Conservation (phyloP, 164 flowering plant genomes). For the Paratinospora sagittata region DNA sequence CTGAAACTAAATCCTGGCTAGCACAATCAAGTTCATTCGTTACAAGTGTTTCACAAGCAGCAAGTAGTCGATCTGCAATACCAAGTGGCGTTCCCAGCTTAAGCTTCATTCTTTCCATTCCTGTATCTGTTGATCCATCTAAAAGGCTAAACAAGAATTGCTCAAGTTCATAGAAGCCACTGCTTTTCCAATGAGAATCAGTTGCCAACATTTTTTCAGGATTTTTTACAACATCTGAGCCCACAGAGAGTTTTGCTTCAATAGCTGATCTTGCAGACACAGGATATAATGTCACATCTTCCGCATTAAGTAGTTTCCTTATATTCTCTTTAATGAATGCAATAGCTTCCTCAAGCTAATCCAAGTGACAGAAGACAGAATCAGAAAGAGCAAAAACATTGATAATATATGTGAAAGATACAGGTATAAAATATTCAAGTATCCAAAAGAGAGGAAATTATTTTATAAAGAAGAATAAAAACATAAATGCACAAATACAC, state of each 20-base stretch:
- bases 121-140: slow-evolving; percentile 70
- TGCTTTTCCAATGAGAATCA: slow-evolving; percentile 34
- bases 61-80: slow-evolving; percentile 73
- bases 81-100: slow-evolving; percentile 85
- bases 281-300: slow-evolving; percentile 65
- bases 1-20: slow-evolving; percentile 50
- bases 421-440: neutral
- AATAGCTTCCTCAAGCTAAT: slow-evolving; percentile 84
- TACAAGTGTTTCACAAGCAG: slow-evolving; percentile 52
- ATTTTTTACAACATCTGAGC: slow-evolving; percentile 21
- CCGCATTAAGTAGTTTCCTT: slow-evolving; percentile 60
- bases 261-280: slow-evolving; percentile 89
- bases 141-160: slow-evolving; percentile 70
- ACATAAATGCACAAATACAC: slow-evolving; percentile 30
- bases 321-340: slow-evolving; percentile 70
- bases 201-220: slow-evolving; percentile 15
- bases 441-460: neutral
- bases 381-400: neutral
- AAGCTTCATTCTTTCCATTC: slow-evolving; percentile 81
- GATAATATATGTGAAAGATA: neutral
- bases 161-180: slow-evolving; percentile 63
- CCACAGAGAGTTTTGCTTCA: slow-evolving; percentile 57
- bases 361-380: slow-evolving; percentile 14
- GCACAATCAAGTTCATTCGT: slow-evolving; percentile 53
- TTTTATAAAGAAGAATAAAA: neutral